Percentiles rank a stretch among this genome's conserved stretches.
These are phyloP conservation scores for Pseudopithomyces maydicus DNA, from an alignment of 2,329 filamentous ascomycete species.

Conservation along the genomic window DNA sequence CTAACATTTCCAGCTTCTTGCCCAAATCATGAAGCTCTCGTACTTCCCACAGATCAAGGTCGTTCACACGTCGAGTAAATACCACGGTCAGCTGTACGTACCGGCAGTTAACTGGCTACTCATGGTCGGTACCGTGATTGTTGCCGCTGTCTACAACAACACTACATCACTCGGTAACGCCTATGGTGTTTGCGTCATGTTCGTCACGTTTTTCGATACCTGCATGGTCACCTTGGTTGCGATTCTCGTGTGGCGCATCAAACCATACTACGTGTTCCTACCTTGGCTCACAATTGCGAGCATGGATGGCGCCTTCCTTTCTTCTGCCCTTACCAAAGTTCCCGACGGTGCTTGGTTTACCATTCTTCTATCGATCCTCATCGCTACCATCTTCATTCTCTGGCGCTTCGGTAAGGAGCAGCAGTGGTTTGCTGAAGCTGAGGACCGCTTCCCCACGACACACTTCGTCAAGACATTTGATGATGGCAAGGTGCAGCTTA, in stretches of 20 bases:
- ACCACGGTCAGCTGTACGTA: constrained; percentile 78
- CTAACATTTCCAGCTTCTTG: constrained; percentile 55
- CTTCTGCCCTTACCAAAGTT: constrained; percentile 72
- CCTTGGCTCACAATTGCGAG: constrained; percentile 68
- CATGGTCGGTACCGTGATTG: constrained; percentile 75
- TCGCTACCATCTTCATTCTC: constrained; percentile 70
- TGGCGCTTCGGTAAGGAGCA: constrained; percentile 82
- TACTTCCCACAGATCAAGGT: constrained; percentile 80
- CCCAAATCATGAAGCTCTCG: constrained; percentile 72
- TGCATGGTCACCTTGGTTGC: constrained; percentile 75
- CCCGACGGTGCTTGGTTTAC: constrained; percentile 82
- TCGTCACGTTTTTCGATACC: constrained; percentile 79
- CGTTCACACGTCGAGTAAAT: constrained; percentile 70
- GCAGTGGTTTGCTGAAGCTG: constrained; percentile 73
- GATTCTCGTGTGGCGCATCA: constrained; percentile 72
- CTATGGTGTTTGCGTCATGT: constrained; percentile 79
- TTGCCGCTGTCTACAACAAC: constrained; percentile 75
- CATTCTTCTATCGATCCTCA: constrained; percentile 64
- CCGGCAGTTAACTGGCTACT: constrained; percentile 78
- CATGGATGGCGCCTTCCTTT: constrained; percentile 72
- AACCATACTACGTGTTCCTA: constrained; percentile 63
- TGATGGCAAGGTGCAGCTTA: constrained; percentile 44
- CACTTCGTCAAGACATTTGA: constrained; percentile 47
- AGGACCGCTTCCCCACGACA: constrained; percentile 58
- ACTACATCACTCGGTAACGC: constrained; percentile 68